phyloP scores from a whole-genome alignment of 768 basidiomycete species.

The Harrya chromipes region DNA sequence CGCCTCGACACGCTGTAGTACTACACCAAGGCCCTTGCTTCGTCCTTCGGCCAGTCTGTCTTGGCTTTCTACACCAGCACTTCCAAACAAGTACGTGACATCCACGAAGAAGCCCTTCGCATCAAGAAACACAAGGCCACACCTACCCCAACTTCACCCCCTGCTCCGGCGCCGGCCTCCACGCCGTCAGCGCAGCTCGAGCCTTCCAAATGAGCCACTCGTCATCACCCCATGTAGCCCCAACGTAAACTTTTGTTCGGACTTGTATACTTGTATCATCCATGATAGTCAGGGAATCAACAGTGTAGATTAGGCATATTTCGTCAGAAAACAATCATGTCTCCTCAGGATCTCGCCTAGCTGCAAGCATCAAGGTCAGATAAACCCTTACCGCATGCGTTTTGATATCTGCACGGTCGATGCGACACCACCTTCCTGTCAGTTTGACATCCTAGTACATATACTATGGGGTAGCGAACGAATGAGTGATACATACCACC shows the following conservation, averaged over 20 bases:
- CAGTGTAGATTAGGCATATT: neutral
- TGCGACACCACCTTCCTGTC: neutral
- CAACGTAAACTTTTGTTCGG: neutral
- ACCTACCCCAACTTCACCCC: conserved; percentile 11
- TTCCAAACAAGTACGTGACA: conserved; percentile 84
- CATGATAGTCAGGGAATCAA: neutral
- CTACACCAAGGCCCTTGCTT: conserved; percentile 72
- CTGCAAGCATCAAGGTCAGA: neutral
- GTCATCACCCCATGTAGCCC: neutral
- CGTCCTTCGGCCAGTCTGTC: conserved; percentile 76
- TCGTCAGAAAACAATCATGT: neutral
- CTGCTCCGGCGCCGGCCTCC: conserved; percentile 5
- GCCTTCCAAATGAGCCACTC: conserved; percentile 5
- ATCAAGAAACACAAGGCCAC: conserved; percentile 62
- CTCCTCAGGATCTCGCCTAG: neutral
- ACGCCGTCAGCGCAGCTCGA: conserved; percentile 10
- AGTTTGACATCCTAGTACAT: conserved; percentile 9
- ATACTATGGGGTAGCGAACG: neutral
- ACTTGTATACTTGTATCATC: conserved; percentile 10
- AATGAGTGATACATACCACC: no score
- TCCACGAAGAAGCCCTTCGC: conserved; percentile 89
- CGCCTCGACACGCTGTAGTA: conserved; percentile 45
- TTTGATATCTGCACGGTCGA: neutral
- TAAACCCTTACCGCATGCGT: conserved; percentile 6
- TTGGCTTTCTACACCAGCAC: conserved; percentile 82